Evolutionary conservation across 208 protist genomes (phyloP).

Genomic region (Crithidia expoeki): DNA sequence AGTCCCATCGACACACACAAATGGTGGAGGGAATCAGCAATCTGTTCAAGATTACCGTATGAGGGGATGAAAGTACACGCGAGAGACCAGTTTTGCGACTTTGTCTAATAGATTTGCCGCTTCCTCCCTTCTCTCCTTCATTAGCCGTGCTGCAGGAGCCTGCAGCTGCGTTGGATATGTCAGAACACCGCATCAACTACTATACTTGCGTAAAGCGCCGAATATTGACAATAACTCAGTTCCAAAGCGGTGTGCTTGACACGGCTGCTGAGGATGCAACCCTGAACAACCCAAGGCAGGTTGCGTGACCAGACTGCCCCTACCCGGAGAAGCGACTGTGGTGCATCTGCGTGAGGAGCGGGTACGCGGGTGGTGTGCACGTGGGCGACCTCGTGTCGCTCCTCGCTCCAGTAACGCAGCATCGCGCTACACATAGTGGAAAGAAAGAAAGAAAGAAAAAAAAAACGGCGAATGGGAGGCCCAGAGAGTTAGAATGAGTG

Average conservation of each 20-base stretch:
- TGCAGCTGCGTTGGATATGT: not conserved
- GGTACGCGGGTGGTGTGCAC: slow-evolving; percentile 13
- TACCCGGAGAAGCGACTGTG: slow-evolving; percentile 6
- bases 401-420: slow-evolving; percentile 1
- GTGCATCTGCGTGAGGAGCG: not conserved
- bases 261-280: not conserved
- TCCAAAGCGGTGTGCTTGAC: not conserved
- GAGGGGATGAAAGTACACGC: too few relatives aligned
- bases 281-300: not conserved
- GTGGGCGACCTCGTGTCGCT: slow-evolving; percentile 27
- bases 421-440: not conserved
- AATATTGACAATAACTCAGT: not conserved
- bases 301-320: slow-evolving; percentile 16
- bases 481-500: not conserved
- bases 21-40: too few relatives aligned
- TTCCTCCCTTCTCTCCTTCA: not conserved
- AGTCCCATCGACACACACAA: not conserved
- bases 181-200: not conserved
- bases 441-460: not conserved
- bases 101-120: too few relatives aligned
- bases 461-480: not conserved
- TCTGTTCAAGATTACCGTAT: too few relatives aligned
- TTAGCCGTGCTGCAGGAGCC: not conserved
- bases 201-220: not conserved
- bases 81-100: too few relatives aligned